Conservation (phyloP, 148 eudicot genomes). For the Vaccinium corymbosum region DNA sequence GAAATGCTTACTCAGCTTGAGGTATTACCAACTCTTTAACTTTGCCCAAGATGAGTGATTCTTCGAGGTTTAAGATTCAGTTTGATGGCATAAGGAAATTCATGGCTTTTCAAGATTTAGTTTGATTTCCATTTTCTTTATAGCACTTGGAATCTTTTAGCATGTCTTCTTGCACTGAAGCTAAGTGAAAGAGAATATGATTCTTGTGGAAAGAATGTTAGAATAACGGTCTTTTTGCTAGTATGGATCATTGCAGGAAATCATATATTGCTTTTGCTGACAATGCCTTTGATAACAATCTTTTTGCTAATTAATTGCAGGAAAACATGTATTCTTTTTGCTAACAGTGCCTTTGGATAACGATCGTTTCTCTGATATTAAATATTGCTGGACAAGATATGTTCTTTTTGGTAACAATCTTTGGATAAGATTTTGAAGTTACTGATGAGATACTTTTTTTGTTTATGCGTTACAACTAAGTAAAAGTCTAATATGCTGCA, state of each 20-base stretch:
- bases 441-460: neutral
- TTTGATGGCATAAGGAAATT: neutral
- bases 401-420: neutral
- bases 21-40: constrained; percentile 46
- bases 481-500: neutral
- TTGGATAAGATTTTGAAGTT: neutral
- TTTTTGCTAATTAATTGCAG: neutral
- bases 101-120: neutral
- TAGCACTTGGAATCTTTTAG: neutral
- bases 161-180: neutral
- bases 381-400: neutral
- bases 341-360: neutral
- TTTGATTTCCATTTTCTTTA: neutral
- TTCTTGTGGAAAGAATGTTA: neutral
- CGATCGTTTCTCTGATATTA: neutral
- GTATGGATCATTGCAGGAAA: neutral
- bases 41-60: constrained; percentile 9
- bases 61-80: neutral
- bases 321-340: neutral
- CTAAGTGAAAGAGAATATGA: neutral
- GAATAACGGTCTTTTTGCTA: neutral
- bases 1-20: constrained; percentile 97
- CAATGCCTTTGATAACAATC: neutral
- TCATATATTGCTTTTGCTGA: neutral
- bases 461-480: neutral